These are phyloP conservation scores for Cladorrhinum sp. DNA, from an alignment of 2,329 filamentous ascomycete species.

Conservation along the genomic window DNA sequence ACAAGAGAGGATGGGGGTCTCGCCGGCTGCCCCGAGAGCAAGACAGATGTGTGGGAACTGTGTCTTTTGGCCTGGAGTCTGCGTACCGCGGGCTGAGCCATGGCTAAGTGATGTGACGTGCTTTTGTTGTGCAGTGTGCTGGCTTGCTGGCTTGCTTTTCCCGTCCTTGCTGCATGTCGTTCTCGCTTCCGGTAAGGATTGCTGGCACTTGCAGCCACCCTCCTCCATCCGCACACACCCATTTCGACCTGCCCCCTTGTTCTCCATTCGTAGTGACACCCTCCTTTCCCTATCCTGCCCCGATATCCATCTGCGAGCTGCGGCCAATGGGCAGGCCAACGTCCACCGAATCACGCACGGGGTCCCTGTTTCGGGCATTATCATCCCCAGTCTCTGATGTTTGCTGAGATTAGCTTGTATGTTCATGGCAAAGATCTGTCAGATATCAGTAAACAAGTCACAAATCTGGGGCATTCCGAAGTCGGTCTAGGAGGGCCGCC, in stretches of 20 bases:
- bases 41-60: not conserved
- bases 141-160: conserved; percentile 10
- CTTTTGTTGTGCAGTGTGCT: conserved; percentile 18
- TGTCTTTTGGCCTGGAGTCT: not conserved
- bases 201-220: conserved; percentile 9
- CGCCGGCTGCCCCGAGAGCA: not conserved
- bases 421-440: no score
- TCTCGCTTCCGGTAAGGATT: conserved; percentile 13
- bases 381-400: not conserved
- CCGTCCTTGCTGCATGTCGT: conserved; percentile 14
- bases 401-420: no score
- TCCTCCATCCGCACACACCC: conserved; percentile 11
- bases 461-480: conserved; percentile 9
- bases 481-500: conserved; percentile 1
- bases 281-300: conserved; percentile 3
- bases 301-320: conserved; percentile 24
- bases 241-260: not conserved
- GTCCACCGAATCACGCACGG: conserved; percentile 11
- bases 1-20: not conserved
- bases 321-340: conserved; percentile 16
- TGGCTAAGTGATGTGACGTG: conserved; percentile 21
- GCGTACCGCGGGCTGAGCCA: not conserved
- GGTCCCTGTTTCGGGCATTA: conserved; percentile 1
- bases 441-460: not conserved
- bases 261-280: conserved; percentile 19